Base-by-base conservation (phyloP, 306 rosid species). In the Malus asiatica region DNA sequence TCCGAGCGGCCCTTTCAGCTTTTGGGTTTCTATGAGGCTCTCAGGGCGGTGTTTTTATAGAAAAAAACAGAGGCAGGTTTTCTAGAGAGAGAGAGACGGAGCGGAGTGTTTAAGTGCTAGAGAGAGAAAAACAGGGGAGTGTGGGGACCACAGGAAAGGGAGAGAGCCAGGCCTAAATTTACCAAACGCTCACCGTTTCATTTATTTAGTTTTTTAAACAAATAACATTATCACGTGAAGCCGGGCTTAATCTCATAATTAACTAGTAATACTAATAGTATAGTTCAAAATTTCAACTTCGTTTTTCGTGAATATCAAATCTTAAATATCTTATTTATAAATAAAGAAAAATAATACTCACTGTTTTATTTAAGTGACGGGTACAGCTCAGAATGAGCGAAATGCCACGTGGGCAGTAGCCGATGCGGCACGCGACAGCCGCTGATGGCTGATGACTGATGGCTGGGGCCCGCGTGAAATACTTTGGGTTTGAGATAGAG, bases 391-490 rank as follows among this genome's bases (percentile, higher is more conserved):
- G 83, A 68, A 79, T 74, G 76, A 53, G 38, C 4, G 3, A 19
- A 20, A 2, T 33, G 87, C 81, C 98, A 95, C 97, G 96, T 90
- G 89, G 74, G 68, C 76, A 44, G 4, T 73, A n/a, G 35, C 55
- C 90, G 87, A 85, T 88, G 97, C 94, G 97, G 96, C 93, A 89
- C 86, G 88, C 86, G 88, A 87, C 90, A 89, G 87, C 89, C 95
- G 93, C 84, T 82, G 75, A 22, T 13, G 68, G 81, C 29, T 27
- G 29, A 27, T 27, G 29, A 2, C 73, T 32, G 91, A 22, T 13
- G 68, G 81, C 73, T 38, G 91, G 97, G 90, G 12, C 94, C 98
- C 79, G 33, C 73, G 15, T 53, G 8, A 3, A 40, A 58, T 16
- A 40, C 38, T 0, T 20, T 52, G 19, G 14, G 15, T 27, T 29